phyloP scores from a whole-genome alignment of 1,284 basidiomycete genomes.

The Trametes sp. region DNA sequence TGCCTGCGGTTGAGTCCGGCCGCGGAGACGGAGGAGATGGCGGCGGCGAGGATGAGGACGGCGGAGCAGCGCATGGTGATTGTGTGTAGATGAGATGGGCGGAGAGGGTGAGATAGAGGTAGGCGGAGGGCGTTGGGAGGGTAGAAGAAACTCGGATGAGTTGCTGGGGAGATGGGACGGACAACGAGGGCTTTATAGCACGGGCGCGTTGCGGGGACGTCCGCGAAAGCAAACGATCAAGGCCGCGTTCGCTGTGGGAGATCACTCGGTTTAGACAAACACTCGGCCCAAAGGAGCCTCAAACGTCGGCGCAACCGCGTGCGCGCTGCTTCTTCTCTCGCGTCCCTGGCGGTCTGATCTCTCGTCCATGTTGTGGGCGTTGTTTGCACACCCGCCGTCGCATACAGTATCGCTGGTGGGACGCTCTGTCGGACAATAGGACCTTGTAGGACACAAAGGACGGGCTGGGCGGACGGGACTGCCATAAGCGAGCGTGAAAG shows the following conservation, averaged over 20 bases:
- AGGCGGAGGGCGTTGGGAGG: constrained; percentile 24
- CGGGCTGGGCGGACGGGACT: not conserved
- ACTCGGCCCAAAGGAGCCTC: constrained; percentile 19
- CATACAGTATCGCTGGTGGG: not conserved
- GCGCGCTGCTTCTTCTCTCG: constrained; percentile 22
- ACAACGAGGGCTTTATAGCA: constrained; percentile 30
- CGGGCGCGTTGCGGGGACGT: not conserved
- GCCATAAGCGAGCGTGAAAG: constrained; percentile 30
- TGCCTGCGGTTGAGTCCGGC: constrained; percentile 44
- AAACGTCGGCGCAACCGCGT: constrained; percentile 10
- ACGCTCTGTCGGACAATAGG: constrained; percentile 24
- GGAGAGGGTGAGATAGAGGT: constrained; percentile 33
- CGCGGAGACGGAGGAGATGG: constrained; percentile 49
- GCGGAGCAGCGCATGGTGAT: constrained; percentile 62
- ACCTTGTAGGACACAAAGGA: constrained; percentile 29
- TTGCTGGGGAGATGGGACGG: constrained; percentile 29
- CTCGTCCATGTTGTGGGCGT: constrained; percentile 12
- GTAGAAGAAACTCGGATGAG: constrained; percentile 32
- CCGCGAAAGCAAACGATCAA: constrained; percentile 19
- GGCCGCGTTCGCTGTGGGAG: constrained; percentile 21
- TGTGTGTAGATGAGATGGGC: constrained; percentile 20
- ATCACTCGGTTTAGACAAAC: constrained; percentile 22
- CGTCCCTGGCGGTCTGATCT: constrained; percentile 22
- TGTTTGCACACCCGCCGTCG: no score
- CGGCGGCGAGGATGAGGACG: constrained; percentile 51